Base-by-base conservation (phyloP, 163 green algal genomes). In the Chlamydomonas reinhardtii region DNA sequence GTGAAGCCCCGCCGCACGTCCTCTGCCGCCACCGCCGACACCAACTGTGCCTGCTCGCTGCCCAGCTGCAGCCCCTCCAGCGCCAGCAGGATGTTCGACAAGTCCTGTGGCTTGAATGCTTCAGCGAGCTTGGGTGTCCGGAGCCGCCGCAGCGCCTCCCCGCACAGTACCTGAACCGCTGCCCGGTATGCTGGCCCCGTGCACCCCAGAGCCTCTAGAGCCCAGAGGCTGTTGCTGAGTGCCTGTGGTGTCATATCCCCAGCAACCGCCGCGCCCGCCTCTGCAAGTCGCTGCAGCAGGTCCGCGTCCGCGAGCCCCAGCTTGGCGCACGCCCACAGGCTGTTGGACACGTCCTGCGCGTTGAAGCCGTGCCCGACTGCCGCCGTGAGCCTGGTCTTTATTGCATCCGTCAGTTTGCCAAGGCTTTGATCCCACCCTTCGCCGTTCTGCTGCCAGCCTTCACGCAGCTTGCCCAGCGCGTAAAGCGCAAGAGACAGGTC, bases 261-360 rank as follows among this genome's bases (percentile, higher is more conserved):
- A 3, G n/a, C n/a, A 20, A 14, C n/a, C 14, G n/a, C n/a, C 65
- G 16, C 65, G 12, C 11, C n/a, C 2, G 66, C 66, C 14, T n/a
- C 66, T 22, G 66, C 66, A 14, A 73, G n/a, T 12, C 14, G n/a
- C n/a, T 48, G n/a, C 5, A 39, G n/a, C 66, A 43, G n/a, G n/a
- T 74, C 68, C 14, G 19, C 5, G 32, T 74, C 68, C 1, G 5
- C 68, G 19, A 31, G 54, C 19, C 32, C 34, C 68, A 74, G 32
- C 25, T 74, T 74, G 34, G 68, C 32, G 19, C 32, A 52, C 32
- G 32, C 68, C 68, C 52, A 34, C 43, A 78, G 73, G 43, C n/a
- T 66, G 73, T 78, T 78, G 73, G 43, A 65, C 29, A 78, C 27
- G 29, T 65, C 43, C 73, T 78, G 73, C 8, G 2, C 20, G 31